Evolutionary conservation across 1,284 basidiomycete genomes (phyloP), one percentile per base, ranked within the genome.

Genomic region (Ceratobasidium sp.): DNA sequence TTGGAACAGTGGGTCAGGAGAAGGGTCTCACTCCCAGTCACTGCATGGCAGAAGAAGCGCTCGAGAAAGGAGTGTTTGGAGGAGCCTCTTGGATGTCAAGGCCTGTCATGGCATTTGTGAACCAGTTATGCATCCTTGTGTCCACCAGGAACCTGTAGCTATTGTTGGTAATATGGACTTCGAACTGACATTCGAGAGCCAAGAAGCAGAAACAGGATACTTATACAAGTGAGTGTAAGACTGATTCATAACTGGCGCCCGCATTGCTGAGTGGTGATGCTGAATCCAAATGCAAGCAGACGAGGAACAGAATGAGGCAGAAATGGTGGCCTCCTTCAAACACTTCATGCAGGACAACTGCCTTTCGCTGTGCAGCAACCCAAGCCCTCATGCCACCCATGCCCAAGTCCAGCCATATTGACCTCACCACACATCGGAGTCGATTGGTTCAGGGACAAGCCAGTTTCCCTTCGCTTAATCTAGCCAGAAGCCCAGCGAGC

Each of bases 381-480:
- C 48, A 3, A 36, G 40, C 11, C 9, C 44, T 21, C 8, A 14
- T 49, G 8, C 61, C 61, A 3, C 11, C 16, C 14, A 16, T 8
- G 12, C 16, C 18, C 18, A 16, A 25, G 14, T 53, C 16, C 21
- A n/a, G 23, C 25, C 21, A 7, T 25, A 16, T 46, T 5, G 40
- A 70, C 7, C 54, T 70, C 16, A 12, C 42, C 42, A 25, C 4
- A 70, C n/a, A 59, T 70, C 4, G 66, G 66, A 9, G 42, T 59
- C 6, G 40, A 44, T 6, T 6, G n/a, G 8, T 30, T 46, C 38
- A 28, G n/a, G 25, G 18, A 23, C 23, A 6, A 70, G 14, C 5
- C 42, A 36, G 16, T 59, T 58, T 18, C 66, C 66, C 3, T 70
- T 70, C 23, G 66, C 48, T 21, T 36, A 58, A 7, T 38, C 53